Base-by-base conservation (phyloP, 192 early-diverging fungal genomes). In the Backusella luteola region DNA sequence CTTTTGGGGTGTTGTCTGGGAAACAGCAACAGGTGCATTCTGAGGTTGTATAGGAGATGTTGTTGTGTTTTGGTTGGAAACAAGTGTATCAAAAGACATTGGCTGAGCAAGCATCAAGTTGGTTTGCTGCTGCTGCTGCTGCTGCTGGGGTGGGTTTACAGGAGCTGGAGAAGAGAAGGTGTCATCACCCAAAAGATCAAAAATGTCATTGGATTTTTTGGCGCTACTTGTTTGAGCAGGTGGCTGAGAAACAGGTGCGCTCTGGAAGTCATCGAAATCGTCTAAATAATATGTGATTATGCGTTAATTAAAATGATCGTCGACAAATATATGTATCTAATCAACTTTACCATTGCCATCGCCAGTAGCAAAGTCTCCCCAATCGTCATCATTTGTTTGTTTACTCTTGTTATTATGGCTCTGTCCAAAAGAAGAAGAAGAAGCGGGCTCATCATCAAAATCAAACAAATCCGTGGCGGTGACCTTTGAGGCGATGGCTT, bases 201-300 rank as follows among this genome's bases (percentile, higher is more conserved):
- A 79, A 9, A 82, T 21, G 73, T 76, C 76, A 17, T 67, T 73
- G 44, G 36, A 73, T 12, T 75, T 83, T 71, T 82, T 29, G 59
- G 78, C 19, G 46, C 68, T 49, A 63, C 59, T 32, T 14, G 63
- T 75, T 44, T 46, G 38, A 19, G 69, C 26, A 34, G 76, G 69
- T 14, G 80, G n/a, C 34, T 38, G 69, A 14, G 83, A 9, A 39
- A 82, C 74, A 53, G 85, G 81, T 14, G 89, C 85, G 42, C 86
- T 88, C 68, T 93, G 91, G 69, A 92, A 93, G 72, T 90, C 88
- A 71, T 89, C 86, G 75, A 93, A 92, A 71, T 92, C 89, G 42
- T 90, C 90, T 72, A 83, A 39, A 11, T 39, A 39, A 39, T 11
- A 39, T 39, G 32, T 32, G 32, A 32, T 32, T 32, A 2, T 39